These are phyloP conservation scores for Dalbergia oliveri DNA, from an alignment of 306 rosid species.

Conservation along the genomic window DNA sequence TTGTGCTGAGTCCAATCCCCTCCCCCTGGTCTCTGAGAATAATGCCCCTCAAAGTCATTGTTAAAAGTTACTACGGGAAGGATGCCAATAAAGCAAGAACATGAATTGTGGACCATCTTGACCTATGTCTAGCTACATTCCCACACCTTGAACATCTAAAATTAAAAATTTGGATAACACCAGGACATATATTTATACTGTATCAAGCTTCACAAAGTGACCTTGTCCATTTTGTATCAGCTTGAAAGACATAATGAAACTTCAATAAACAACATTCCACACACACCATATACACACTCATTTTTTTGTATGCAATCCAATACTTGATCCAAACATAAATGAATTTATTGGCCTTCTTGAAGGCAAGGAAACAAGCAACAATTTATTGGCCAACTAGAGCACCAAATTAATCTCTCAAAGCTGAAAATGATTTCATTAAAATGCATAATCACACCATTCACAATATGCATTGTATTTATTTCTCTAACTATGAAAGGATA, in stretches of 20 bases:
- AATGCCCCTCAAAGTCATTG: too few species aligned
- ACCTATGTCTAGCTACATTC: background rate
- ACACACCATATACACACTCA: background rate
- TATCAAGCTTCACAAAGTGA: background rate
- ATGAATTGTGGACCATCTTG: too few species aligned
- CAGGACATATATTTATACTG: background rate
- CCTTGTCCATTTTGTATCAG: background rate
- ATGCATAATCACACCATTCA: background rate
- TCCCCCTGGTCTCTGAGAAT: too few species aligned
- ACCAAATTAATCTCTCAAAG: background rate
- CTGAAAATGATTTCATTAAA: background rate
- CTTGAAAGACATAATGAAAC: background rate
- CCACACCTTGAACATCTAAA: background rate
- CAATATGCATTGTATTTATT: background rate
- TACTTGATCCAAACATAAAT: slow-evolving; percentile 8
- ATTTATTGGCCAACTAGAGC: background rate
- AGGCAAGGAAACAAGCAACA: background rate
- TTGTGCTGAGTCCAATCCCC: too few species aligned
- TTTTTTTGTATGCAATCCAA: background rate
- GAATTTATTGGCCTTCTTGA: background rate
- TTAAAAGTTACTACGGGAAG: too few species aligned
- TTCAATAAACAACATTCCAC: background rate
- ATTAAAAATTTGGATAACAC: background rate
- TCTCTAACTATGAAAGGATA: background rate
- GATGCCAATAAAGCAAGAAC: too few species aligned